phyloP scores from a whole-genome alignment of 2,329 filamentous ascomycete species.

The Ceratocystis cubensis region DNA sequence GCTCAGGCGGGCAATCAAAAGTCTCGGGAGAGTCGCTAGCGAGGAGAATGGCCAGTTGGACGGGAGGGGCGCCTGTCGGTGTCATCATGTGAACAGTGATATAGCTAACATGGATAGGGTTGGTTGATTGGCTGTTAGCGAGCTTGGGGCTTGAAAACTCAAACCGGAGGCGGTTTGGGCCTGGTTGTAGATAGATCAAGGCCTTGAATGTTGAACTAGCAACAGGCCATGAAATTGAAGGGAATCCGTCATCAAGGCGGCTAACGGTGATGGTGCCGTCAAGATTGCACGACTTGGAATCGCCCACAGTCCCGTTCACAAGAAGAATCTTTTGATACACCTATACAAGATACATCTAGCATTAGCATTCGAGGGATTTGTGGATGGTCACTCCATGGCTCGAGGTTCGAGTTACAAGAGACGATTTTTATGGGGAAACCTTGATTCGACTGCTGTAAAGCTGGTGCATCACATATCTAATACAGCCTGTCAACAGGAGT shows the following conservation, averaged over 20 bases:
- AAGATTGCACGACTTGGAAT: constrained; percentile 56
- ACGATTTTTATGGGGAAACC: background rate
- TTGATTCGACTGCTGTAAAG: background rate
- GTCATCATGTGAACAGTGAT: constrained; percentile 80
- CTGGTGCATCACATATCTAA: background rate
- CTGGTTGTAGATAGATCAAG: constrained; percentile 77
- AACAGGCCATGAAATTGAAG: constrained; percentile 74
- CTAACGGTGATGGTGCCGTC: constrained; percentile 70
- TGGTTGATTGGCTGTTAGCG: constrained; percentile 52
- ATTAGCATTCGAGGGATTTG: background rate
- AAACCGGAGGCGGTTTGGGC: constrained; percentile 75
- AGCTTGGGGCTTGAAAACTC: constrained; percentile 80
- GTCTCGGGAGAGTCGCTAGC: constrained; percentile 78
- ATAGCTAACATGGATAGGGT: constrained; percentile 63
- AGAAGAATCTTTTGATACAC: constrained; percentile 85
- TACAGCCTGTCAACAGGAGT: background rate
- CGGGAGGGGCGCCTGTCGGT: constrained; percentile 60
- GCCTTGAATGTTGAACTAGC: constrained; percentile 84
- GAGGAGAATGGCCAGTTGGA: constrained; percentile 79
- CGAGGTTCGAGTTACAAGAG: background rate
- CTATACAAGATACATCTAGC: constrained; percentile 33
- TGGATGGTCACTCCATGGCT: background rate
- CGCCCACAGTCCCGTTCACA: constrained; percentile 58
- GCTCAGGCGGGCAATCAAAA: constrained; percentile 69
- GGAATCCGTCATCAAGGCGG: constrained; percentile 76